Evolutionary conservation across 192 early-diverging fungal genomes (phyloP), one percentile per base, ranked within the genome.

Genomic region (Rhizophagus clarus): DNA sequence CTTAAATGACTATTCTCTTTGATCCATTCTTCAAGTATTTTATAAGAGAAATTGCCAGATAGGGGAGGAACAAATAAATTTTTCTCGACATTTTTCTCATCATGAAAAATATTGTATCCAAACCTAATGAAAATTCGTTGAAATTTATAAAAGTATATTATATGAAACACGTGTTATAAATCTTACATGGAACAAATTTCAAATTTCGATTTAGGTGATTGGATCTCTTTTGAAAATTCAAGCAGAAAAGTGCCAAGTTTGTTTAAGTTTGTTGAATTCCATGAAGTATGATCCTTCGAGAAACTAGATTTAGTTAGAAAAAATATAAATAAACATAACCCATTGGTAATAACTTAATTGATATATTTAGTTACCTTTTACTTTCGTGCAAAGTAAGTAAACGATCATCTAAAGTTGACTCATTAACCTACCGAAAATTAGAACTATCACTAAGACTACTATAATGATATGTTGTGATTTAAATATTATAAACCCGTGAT

Each of bases 21-120:
- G 28, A 15, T 14, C 73, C 47, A 51, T 9, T 74, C 20, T 74
- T 32, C 47, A 29, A 74, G 24, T 56, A 34, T 37, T 61, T 61
- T 9, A n/a, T 29, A 42, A 29, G 49, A 56, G 40, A n/a, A 74
- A 32, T 32, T 74, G 10, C 56, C 73, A 60, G 45, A 26, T 74
- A 61, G 17, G 34, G 73, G 49, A 11, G 73, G 28, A 51, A 32
- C 22, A 74, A 74, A 61, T 51, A 74, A 34, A 74, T 74, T 61
- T 60, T 61, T 32, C 8, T 29, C 40, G 8, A 24, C 47, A 29
- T 51, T 51, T 61, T 26, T 60, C 26, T 74, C 51, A 10, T 74
- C 49, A 24, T 74, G 73, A 31, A 74, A 74, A 34, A 61, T 31
- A 22, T 28, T 74, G 61, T 74, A 17, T 6, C 73, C 73, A 74